These are phyloP conservation scores for Akanthomyces lecanii DNA, from an alignment of 2,329 filamentous ascomycete genomes.

Conservation along the genomic window DNA sequence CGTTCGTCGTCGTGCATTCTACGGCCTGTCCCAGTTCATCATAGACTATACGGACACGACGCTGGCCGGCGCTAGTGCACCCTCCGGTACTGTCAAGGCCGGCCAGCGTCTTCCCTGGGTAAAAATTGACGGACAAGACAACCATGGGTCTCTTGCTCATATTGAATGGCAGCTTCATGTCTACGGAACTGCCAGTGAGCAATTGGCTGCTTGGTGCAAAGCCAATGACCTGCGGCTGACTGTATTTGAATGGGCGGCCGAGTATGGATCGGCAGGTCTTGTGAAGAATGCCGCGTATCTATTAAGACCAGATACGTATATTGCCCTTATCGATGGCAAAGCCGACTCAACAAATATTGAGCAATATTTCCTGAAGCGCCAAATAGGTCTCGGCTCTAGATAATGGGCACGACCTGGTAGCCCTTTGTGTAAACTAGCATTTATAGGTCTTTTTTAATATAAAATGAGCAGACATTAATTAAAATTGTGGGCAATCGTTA, in stretches of 20 bases:
- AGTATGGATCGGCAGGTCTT: not conserved
- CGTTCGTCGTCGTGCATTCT: not conserved
- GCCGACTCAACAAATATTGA: not conserved
- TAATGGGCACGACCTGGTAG: not conserved
- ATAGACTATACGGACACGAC: constrained; percentile 4
- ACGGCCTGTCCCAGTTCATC: not conserved
- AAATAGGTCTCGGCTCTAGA: not conserved
- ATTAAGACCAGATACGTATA: constrained; percentile 13
- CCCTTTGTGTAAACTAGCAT: not conserved
- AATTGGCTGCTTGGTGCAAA: constrained; percentile 3
- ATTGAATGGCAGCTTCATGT: constrained; percentile 16
- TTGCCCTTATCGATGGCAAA: constrained; percentile 3
- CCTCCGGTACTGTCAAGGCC: not conserved
- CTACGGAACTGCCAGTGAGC: constrained; percentile 4
- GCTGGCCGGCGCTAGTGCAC: not conserved
- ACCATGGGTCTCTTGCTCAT: not conserved
- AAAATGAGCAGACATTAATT: too few relatives aligned
- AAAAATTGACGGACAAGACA: not conserved
- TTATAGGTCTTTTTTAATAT: not conserved
- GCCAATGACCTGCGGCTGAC: not conserved
- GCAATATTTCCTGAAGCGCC: constrained; percentile 1
- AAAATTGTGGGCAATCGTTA: too few relatives aligned
- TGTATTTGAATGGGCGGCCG: constrained; percentile 3
- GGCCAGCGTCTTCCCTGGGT: constrained; percentile 15
- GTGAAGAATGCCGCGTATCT: constrained; percentile 1